A percentile compares a stretch with the other conserved stretches of the same genome.
These are phyloP conservation scores for Monilinia aucupariae DNA, from an alignment of 2,329 filamentous ascomycete species.

Conservation along the genomic window DNA sequence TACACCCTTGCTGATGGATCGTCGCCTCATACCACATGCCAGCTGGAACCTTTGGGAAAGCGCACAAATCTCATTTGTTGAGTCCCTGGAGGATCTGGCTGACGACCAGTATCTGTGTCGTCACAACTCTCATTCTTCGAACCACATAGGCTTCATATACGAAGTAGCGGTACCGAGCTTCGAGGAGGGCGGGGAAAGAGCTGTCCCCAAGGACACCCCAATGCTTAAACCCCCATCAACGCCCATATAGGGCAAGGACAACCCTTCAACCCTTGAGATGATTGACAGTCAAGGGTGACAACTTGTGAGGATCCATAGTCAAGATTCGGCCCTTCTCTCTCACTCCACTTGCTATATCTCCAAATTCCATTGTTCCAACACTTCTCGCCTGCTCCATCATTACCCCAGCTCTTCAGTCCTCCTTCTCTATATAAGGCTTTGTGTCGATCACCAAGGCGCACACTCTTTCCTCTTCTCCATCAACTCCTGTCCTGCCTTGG, in stretches of 20 bases:
- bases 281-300: background rate
- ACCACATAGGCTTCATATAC: background rate
- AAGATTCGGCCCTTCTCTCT: conserved; percentile 9
- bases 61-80: background rate
- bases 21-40: background rate
- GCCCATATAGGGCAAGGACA: conserved; percentile 2
- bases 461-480: background rate
- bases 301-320: conserved; percentile 5
- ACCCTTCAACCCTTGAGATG: background rate
- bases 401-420: background rate
- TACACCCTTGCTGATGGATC: background rate
- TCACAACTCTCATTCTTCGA: background rate
- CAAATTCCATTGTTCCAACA: conserved; percentile 5
- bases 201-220: background rate
- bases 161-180: background rate
- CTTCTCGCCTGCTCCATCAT: conserved; percentile 5
- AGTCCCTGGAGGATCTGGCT: background rate
- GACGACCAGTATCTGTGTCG: background rate
- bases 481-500: background rate
- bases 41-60: background rate
- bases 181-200: conserved; percentile 2
- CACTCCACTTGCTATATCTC: conserved; percentile 4
- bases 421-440: conserved; percentile 11
- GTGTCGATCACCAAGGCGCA: background rate
- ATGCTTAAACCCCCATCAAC: background rate